Percentiles rank a stretch among this genome's conserved stretches.
Conservation (phyloP, 225 moss, liverwort and hornwort genomes). For the Ulota crispa region DNA sequence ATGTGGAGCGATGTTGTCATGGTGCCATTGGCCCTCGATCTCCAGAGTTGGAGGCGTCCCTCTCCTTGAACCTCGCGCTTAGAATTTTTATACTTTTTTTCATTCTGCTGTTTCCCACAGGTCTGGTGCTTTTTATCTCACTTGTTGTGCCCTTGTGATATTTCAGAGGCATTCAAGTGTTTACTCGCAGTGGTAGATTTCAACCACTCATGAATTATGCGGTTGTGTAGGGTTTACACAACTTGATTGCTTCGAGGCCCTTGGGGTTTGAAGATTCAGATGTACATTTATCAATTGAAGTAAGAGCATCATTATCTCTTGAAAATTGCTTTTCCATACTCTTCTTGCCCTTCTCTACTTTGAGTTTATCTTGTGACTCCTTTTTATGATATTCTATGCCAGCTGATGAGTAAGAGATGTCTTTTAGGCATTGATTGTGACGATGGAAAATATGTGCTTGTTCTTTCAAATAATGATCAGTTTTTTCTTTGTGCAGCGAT, state of each 20-base stretch:
- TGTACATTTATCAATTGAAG: slow-evolving; percentile 46
- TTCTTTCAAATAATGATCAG: background rate
- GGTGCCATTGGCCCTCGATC: slow-evolving; percentile 11
- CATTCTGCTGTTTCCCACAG: slow-evolving; percentile 14
- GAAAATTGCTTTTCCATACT: background rate
- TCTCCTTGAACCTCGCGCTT: slow-evolving; percentile 26
- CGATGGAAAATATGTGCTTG: background rate
- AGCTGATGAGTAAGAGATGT: background rate
- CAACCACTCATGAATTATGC: slow-evolving; percentile 30
- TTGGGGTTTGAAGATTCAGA: slow-evolving; percentile 22
- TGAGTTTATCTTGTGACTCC: background rate
- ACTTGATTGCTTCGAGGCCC: slow-evolving; percentile 29
- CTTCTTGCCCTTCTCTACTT: background rate
- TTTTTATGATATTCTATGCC: background rate
- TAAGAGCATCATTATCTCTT: slow-evolving; percentile 24
- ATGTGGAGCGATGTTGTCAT: slow-evolving; percentile 39
- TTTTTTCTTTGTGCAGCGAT: background rate
- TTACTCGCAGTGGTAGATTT: slow-evolving; percentile 41
- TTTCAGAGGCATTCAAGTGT: slow-evolving; percentile 39
- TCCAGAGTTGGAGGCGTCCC: slow-evolving; percentile 50
- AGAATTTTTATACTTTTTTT: background rate
- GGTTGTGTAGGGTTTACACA: slow-evolving; percentile 35
- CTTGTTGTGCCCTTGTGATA: slow-evolving; percentile 25
- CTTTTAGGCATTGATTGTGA: background rate
- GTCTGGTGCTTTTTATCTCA: slow-evolving; percentile 19